phyloP scores from a whole-genome alignment of 768 basidiomycete genomes.

The Mrakia blollopis region DNA sequence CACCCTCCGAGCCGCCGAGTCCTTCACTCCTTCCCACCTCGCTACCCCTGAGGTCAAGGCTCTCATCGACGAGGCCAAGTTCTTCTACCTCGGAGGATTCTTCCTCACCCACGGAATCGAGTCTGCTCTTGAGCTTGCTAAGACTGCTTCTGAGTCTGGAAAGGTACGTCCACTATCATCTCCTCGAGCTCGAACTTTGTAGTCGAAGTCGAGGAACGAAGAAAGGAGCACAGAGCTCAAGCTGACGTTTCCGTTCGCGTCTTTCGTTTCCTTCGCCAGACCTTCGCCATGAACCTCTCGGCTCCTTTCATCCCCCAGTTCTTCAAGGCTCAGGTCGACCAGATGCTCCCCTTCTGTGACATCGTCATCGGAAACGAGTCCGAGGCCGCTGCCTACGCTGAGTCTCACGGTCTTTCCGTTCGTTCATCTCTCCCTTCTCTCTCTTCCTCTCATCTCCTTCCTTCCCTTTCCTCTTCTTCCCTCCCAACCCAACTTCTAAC shows the following conservation, averaged over 20 bases:
- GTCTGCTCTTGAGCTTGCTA: slow-evolving; percentile 65
- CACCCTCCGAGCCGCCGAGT: slow-evolving; percentile 81
- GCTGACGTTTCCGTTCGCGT: not conserved
- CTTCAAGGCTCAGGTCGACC: slow-evolving; percentile 74
- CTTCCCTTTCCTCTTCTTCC: not conserved
- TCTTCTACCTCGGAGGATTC: slow-evolving; percentile 93
- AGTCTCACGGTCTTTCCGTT: slow-evolving; percentile 60
- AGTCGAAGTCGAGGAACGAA: not conserved
- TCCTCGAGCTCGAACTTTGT: not conserved
- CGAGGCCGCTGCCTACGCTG: slow-evolving; percentile 84
- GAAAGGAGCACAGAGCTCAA: not conserved
- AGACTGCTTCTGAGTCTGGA: slow-evolving; percentile 65
- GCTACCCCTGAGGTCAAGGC: slow-evolving; percentile 67
- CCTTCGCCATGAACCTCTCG: slow-evolving; percentile 86
- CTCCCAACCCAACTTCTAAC: not conserved
- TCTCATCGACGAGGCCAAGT: slow-evolving; percentile 71
- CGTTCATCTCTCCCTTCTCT: slow-evolving; percentile 31
- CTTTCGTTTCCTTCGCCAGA: slow-evolving; percentile 48
- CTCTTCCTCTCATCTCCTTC: not conserved
- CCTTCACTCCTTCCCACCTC: slow-evolving; percentile 76
- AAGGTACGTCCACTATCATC: slow-evolving; percentile 55
- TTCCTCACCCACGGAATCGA: slow-evolving; percentile 90
- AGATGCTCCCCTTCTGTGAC: slow-evolving; percentile 78
- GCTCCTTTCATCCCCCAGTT: slow-evolving; percentile 97
- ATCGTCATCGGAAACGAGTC: slow-evolving; percentile 93